Base-by-base conservation (phyloP, 2,329 filamentous ascomycete species). In the Neonectria ditissima region DNA sequence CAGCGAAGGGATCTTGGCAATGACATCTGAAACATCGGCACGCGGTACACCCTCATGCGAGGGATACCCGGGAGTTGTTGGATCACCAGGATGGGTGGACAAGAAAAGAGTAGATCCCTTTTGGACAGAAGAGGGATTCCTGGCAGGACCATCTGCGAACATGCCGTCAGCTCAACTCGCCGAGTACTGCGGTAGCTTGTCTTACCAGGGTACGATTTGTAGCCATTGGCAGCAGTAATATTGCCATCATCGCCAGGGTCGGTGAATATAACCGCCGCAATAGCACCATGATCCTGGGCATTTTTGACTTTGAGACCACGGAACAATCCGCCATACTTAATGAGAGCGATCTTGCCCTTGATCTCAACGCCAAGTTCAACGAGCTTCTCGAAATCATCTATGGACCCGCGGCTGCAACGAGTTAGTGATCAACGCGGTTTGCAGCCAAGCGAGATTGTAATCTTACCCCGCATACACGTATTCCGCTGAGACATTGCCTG, bases 211-310 rank as follows among this genome's bases (percentile, higher is more conserved):
- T 95, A 95, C 0, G 88, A 77, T 59, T 89, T 85, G 68, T 91
- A 85, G 1, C 92, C 92, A 68, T 95, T 92, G 63, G 88, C 86
- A 48, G 91, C 90, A 0, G 91, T 95, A 22, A 92, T 82, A 9
- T 90, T 83, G 3, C 91, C 92, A 76, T 97, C 94, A 72, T 95
- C 92, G 41, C 93, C 92, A 0, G 94, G 93, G 74, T 97, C 94
- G 18, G 84, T 89, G 78, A 94, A 97, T 41, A 97, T 86, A 52
- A 97, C 82, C 10, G 87, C 86, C 14, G 93, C 94, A 34, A 96
- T 82, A 84, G 95, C 93, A 13, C 94, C 94, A 18, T 96, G 83
- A 68, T 97, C 91, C 74, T 94, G 89, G 0, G 93, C 92, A 59
- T 92, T 88, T 80, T 94, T 95, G 52, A 96, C 88, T 76, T 96